Evolutionary conservation across 2,329 filamentous ascomycete genomes (phyloP).

Genomic region (Paracoccidioides lutzii): DNA sequence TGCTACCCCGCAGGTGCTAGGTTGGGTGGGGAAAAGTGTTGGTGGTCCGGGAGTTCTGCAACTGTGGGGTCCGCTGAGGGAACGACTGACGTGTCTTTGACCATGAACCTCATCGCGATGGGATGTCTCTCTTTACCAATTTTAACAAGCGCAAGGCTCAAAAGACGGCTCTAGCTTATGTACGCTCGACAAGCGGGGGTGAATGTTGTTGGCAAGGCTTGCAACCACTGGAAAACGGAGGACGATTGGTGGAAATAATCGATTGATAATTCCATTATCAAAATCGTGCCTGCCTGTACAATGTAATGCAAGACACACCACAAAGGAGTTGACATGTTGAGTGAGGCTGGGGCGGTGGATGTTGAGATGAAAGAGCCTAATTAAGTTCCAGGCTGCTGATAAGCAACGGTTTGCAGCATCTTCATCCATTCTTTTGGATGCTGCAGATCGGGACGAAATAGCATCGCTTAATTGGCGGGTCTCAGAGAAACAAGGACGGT

Average conservation of each 20-base stretch:
- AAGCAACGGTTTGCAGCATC: constrained; percentile 22
- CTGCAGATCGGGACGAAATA: constrained; percentile 19
- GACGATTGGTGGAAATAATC: constrained; percentile 17
- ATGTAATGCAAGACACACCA: constrained; percentile 30
- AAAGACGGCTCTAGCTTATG: constrained; percentile 5
- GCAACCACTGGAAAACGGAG: constrained; percentile 24
- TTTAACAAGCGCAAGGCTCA: constrained; percentile 7
- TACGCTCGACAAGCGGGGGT: constrained; percentile 21
- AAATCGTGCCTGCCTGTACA: constrained; percentile 26
- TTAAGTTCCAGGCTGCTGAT: constrained; percentile 21
- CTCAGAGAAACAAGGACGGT: constrained; percentile 27
- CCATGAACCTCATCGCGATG: background rate
- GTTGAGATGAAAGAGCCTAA: constrained; percentile 22
- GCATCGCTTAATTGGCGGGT: constrained; percentile 17
- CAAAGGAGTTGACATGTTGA: constrained; percentile 27
- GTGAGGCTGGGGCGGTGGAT: constrained; percentile 12
- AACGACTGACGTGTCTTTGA: background rate
- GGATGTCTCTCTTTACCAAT: background rate
- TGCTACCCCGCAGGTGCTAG: background rate
- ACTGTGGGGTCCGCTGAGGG: background rate
- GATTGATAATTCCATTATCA: constrained; percentile 26
- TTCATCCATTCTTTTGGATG: constrained; percentile 21
- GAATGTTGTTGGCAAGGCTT: constrained; percentile 19
- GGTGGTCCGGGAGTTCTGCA: background rate
- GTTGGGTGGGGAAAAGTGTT: background rate